Base-by-base conservation (phyloP, 495 filamentous ascomycete species). In the Aspergillus sclerotioniger region DNA sequence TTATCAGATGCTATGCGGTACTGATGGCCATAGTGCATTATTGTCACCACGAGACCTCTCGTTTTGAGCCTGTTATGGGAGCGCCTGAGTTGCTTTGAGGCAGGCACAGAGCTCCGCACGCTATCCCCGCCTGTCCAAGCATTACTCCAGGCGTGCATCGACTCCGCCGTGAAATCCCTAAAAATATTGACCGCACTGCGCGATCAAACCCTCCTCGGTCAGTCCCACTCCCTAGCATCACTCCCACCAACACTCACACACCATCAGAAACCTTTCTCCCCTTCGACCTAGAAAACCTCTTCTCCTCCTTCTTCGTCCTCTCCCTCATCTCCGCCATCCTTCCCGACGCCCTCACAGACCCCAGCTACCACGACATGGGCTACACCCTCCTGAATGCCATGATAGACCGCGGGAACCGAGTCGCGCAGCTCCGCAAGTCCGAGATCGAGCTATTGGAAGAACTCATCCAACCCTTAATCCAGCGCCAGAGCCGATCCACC, bases 241-340 rank as follows among this genome's bases (percentile, higher is more conserved):
- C 6, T 10, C 16, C 19, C 13, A 20, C 13, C 9, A 25, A 8
- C 9, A 28, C 33, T 47, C 20, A 31, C 19, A 13, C 6, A 45
- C 9, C 8, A 25, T 25, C 32, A 72, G 70, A 72, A 64, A 67
- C 57, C 8, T 72, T 72, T 56, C 62, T 72, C 43, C 68, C 68
- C 2, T 72, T 72, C 48, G 70, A 72, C 43, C 60, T 69, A 10
- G 70, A 72, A 52, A 68, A 64, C 43, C 57, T 64, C 12, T 72
- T 68, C 43, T 66, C 67, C 7, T 64, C 66, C 19, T 57, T 60
- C 21, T 64, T 69, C 44, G 61, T 66, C 33, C 61, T 71, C 12
- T 63, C 60, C 31, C 54, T 71, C 8, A 60, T 64, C 28, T 59
- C 62, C n/a, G 62, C 58, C 31, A 61, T 69, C 16, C 56, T 67